These are phyloP conservation scores for Blumeria hordei DNA, from an alignment of 2,329 filamentous ascomycete species.

Conservation along the genomic window DNA sequence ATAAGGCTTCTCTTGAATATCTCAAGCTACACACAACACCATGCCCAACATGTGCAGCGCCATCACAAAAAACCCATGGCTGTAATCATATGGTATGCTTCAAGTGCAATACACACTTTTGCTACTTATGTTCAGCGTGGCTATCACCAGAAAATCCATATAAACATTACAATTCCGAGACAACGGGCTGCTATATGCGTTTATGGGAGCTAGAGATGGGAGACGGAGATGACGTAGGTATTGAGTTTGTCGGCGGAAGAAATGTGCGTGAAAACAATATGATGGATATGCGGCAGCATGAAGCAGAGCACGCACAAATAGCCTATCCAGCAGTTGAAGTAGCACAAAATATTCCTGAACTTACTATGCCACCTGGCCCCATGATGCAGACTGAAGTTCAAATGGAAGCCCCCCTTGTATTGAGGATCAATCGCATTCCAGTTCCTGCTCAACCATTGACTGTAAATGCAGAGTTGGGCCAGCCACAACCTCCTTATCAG, in stretches of 20 bases:
- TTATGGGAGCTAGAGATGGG: slow-evolving; percentile 79
- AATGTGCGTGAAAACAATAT: background rate
- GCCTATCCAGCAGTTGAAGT: background rate
- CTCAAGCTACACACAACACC: slow-evolving; percentile 58
- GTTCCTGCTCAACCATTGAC: slow-evolving; percentile 6
- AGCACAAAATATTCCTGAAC: slow-evolving; percentile 4
- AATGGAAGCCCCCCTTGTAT: slow-evolving; percentile 14
- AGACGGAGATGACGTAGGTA: slow-evolving; percentile 27
- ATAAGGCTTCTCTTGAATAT: slow-evolving; percentile 70
- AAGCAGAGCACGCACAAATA: background rate
- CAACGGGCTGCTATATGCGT: slow-evolving; percentile 54
- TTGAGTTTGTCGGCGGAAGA: slow-evolving; percentile 8
- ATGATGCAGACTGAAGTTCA: slow-evolving; percentile 7
- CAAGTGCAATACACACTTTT: slow-evolving; percentile 78
- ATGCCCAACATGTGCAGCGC: slow-evolving; percentile 69
- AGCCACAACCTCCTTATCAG: slow-evolving; percentile 1
- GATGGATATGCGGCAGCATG: slow-evolving; percentile 3
- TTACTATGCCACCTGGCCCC: slow-evolving; percentile 5
- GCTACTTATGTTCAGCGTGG: slow-evolving; percentile 83
- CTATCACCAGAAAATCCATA: slow-evolving; percentile 64
- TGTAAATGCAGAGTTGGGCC: background rate
- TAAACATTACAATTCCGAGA: slow-evolving; percentile 54
- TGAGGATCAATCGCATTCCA: slow-evolving; percentile 13
- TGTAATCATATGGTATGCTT: slow-evolving; percentile 96
- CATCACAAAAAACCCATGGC: slow-evolving; percentile 72